Conservation (phyloP, 2,329 filamentous ascomycete species). For the Aspergillus sp. region DNA sequence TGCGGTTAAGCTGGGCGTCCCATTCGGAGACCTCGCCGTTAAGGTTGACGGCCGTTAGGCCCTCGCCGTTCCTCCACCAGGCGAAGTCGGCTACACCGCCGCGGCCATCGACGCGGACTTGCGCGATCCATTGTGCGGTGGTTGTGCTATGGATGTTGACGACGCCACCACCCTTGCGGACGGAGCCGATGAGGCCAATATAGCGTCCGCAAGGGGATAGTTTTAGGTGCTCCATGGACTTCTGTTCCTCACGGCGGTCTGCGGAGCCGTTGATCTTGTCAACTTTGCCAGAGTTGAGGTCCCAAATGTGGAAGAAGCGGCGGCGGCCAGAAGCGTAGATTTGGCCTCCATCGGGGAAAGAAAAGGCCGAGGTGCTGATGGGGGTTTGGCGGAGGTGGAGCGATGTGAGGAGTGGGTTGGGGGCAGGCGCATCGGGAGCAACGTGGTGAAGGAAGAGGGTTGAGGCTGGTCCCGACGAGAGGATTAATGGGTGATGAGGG, state of each 20-base stretch:
- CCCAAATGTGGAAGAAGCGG: conserved; percentile 92
- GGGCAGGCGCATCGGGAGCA: conserved; percentile 70
- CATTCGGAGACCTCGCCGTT: conserved; percentile 91
- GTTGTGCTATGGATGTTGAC: conserved; percentile 79
- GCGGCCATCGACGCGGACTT: conserved; percentile 76
- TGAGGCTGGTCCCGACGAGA: conserved; percentile 83
- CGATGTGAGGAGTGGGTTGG: conserved; percentile 87
- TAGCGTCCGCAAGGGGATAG: conserved; percentile 82
- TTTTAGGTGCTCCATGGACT: conserved; percentile 86
- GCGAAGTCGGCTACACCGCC: conserved; percentile 86
- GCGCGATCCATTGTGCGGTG: conserved; percentile 83
- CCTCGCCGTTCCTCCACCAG: conserved; percentile 86
- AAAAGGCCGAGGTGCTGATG: conserved; percentile 80
- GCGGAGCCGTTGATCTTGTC: conserved; percentile 76
- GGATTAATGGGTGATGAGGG: conserved; percentile 79
- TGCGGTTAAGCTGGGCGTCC: conserved; percentile 65
- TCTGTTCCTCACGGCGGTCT: conserved; percentile 74
- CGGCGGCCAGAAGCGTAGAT: conserved; percentile 88
- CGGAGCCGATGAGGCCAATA: conserved; percentile 77
- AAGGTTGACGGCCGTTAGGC: conserved; percentile 78
- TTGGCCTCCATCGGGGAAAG: conserved; percentile 68
- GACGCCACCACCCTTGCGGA: conserved; percentile 80
- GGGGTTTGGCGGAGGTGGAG: conserved; percentile 82
- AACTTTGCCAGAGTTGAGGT: conserved; percentile 75
- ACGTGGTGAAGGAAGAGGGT: conserved; percentile 89